These are phyloP conservation scores for Magnusiomyces fungicola DNA, from an alignment of 1,139 yeast genomes.

Conservation along the genomic window DNA sequence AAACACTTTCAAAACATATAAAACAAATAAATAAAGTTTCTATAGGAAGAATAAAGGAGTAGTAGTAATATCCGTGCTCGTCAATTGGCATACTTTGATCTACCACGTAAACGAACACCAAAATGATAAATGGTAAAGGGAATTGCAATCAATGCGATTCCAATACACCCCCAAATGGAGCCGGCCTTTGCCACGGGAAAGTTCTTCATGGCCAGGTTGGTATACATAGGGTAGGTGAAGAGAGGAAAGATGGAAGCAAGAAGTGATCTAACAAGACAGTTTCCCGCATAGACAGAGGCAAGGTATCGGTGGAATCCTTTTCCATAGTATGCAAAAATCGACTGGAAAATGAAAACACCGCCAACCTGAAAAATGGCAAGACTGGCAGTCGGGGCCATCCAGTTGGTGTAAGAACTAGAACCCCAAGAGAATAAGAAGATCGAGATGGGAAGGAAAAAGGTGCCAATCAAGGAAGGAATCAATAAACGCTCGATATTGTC, in stretches of 20 bases:
- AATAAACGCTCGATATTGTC: slow-evolving; percentile 15
- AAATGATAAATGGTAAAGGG: slow-evolving; percentile 47
- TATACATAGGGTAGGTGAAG: slow-evolving; percentile 44
- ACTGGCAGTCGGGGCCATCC: slow-evolving; percentile 76
- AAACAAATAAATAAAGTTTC: too few relatives aligned
- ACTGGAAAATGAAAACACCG: slow-evolving; percentile 62
- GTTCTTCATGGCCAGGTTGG: slow-evolving; percentile 37
- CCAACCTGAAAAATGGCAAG: slow-evolving; percentile 76
- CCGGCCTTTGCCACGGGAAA: slow-evolving; percentile 56
- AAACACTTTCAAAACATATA: too few relatives aligned
- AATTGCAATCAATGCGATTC: slow-evolving; percentile 39
- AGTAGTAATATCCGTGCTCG: slow-evolving; percentile 29
- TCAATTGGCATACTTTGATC: slow-evolving; percentile 26
- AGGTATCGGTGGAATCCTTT: slow-evolving; percentile 64
- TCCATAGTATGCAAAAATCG: slow-evolving; percentile 62
- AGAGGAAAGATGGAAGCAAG: slow-evolving; percentile 53
- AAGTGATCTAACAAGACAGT: slow-evolving; percentile 42
- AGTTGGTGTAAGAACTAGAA: slow-evolving; percentile 51
- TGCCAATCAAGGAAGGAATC: slow-evolving; percentile 39
- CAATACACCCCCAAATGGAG: slow-evolving; percentile 41
- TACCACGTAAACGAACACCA: slow-evolving; percentile 47
- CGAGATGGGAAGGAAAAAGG: slow-evolving; percentile 56
- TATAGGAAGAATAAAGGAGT: too few relatives aligned
- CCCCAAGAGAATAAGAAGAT: slow-evolving; percentile 82
- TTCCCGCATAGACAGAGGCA: slow-evolving; percentile 53